Evolutionary conservation across 2,329 filamentous ascomycete species (phyloP).

Genomic region (Ceratocystiopsis sp.): DNA sequence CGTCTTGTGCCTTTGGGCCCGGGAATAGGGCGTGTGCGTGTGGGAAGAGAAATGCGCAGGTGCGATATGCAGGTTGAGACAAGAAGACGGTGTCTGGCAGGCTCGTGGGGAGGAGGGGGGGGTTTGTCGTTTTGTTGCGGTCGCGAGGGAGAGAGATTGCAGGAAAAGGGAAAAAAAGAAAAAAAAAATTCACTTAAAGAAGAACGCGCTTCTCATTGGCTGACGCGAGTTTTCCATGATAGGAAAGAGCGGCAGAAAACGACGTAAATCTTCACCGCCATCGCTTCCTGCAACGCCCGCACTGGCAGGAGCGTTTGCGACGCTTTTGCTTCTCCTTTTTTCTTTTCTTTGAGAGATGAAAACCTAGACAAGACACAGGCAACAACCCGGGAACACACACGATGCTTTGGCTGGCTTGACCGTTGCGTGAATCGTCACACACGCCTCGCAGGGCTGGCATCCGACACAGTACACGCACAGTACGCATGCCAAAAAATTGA

Average conservation of each 20-base stretch:
- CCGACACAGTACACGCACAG: too few relatives aligned
- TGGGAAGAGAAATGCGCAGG: neutral
- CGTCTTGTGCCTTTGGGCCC: neutral
- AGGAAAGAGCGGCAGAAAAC: constrained; percentile 7
- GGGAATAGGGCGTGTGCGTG: neutral
- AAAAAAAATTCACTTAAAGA: constrained; percentile 1
- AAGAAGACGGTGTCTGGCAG: neutral
- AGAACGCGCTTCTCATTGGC: constrained; percentile 5
- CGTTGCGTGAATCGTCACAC: too few relatives aligned
- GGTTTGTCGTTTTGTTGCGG: too few relatives aligned
- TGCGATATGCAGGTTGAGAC: neutral
- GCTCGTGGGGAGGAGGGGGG: neutral
- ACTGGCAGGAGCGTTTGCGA: neutral
- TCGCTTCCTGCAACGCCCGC: neutral
- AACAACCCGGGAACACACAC: too few relatives aligned
- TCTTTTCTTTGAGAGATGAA: too few relatives aligned
- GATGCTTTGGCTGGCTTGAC: too few relatives aligned
- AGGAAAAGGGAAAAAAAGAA: neutral
- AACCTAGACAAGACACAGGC: too few relatives aligned
- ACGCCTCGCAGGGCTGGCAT: too few relatives aligned
- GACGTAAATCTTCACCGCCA: constrained; percentile 6
- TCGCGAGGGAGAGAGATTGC: too few relatives aligned
- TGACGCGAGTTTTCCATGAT: neutral
- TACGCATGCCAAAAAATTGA: too few relatives aligned
- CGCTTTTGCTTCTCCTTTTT: too few relatives aligned